phyloP scores from a whole-genome alignment of 257 asterid genomes.

The Solanum corneliomulleri region DNA sequence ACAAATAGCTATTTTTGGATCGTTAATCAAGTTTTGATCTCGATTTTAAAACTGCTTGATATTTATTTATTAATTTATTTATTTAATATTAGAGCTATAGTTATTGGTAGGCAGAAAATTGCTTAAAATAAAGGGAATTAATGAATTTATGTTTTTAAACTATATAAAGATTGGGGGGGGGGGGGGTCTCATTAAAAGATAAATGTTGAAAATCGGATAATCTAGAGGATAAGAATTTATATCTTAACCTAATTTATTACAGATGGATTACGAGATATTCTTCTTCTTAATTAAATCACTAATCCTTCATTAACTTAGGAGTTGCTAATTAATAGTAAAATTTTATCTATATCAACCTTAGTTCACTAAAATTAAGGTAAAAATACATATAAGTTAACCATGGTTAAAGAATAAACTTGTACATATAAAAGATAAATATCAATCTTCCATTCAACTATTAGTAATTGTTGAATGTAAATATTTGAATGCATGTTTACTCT shows the following conservation, averaged over 20 bases:
- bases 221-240: neutral
- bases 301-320: neutral
- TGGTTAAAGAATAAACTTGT: neutral
- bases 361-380: neutral
- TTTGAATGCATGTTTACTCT: neutral
- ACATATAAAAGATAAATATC: neutral
- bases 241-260: neutral
- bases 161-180: neutral
- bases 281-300: neutral
- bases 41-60: too few species aligned
- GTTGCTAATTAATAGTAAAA: neutral
- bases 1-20: too few species aligned
- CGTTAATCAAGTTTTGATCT: too few species aligned
- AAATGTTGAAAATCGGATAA: neutral
- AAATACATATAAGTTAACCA: neutral
- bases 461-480: neutral
- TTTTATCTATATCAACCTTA: neutral
- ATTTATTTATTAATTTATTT: too few species aligned
- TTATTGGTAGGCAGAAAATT: neutral
- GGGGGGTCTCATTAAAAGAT: neutral
- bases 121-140: neutral
- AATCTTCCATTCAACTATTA: neutral
- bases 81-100: neutral
- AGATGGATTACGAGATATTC: neutral
- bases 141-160: neutral